Percentiles rank a stretch among this genome's conserved stretches.
phyloP scores from a whole-genome alignment of 495 filamentous ascomycete genomes.

The Aspergillus asperescens region DNA sequence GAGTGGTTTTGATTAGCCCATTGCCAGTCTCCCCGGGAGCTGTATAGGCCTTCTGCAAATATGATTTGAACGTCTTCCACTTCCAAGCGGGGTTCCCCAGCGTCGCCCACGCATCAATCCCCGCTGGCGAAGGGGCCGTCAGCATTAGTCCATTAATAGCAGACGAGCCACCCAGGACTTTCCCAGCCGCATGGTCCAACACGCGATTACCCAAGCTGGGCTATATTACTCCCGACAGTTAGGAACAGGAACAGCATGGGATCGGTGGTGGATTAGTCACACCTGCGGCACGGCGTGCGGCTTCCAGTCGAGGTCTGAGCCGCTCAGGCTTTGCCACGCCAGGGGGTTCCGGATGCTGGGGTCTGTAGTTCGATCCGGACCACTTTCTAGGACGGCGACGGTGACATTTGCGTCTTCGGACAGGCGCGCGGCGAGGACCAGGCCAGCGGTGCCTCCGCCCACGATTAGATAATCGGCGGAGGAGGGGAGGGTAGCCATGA shows the following conservation, averaged over 20 bases:
- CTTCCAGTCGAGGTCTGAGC: constrained; percentile 52
- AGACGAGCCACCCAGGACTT: constrained; percentile 21
- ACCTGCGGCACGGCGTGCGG: constrained; percentile 48
- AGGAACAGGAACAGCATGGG: too few species aligned
- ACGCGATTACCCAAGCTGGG: constrained; percentile 21
- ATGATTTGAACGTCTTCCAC: constrained; percentile 23
- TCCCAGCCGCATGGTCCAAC: constrained; percentile 25
- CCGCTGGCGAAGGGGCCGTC: constrained; percentile 19
- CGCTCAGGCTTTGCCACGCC: constrained; percentile 33
- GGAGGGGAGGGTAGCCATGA: too few species aligned
- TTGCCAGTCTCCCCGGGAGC: constrained; percentile 12
- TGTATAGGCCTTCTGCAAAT: constrained; percentile 26
- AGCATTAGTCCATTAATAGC: constrained; percentile 32
- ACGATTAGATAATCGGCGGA: constrained; percentile 35
- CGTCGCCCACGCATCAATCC: constrained; percentile 44
- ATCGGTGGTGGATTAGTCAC: not conserved
- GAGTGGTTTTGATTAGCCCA: constrained; percentile 28
- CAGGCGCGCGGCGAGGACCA: constrained; percentile 28
- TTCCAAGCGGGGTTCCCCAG: constrained; percentile 41
- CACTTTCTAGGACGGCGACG: constrained; percentile 52
- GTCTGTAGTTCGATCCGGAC: constrained; percentile 40
- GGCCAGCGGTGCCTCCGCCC: constrained; percentile 44
- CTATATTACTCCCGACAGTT: too few species aligned
- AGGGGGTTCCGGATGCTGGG: constrained; percentile 38
- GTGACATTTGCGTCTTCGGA: constrained; percentile 31